These are phyloP conservation scores for Cryptococcus deneoformans DNA, from an alignment of 1,284 basidiomycete genomes.

Conservation along the genomic window DNA sequence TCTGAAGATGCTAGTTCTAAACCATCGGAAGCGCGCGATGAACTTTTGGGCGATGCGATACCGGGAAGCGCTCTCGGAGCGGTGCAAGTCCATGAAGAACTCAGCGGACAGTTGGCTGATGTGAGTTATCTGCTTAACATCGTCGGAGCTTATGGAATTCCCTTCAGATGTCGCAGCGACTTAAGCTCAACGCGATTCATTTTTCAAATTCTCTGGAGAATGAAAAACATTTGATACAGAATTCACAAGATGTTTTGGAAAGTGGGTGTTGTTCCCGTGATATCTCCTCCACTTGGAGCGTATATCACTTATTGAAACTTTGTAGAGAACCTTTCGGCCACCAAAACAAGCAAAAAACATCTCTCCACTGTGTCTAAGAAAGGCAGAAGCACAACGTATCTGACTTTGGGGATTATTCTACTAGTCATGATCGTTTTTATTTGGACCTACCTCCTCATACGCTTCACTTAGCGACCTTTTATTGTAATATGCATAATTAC, in stretches of 20 bases:
- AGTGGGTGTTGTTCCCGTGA: conserved; percentile 26
- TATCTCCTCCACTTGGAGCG: background rate
- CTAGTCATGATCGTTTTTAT: conserved; percentile 46
- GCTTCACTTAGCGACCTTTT: conserved; percentile 34
- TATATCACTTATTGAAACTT: background rate
- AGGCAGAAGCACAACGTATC: conserved; percentile 47
- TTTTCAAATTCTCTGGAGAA: conserved; percentile 48
- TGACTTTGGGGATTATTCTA: conserved; percentile 43
- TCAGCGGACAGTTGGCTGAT: conserved; percentile 48
- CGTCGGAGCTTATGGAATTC: conserved; percentile 3
- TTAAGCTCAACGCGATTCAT: conserved; percentile 49
- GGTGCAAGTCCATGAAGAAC: conserved; percentile 47
- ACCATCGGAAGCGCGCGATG: conserved; percentile 14
- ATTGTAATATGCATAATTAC: background rate
- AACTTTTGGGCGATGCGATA: conserved; percentile 22
- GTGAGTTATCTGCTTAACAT: conserved; percentile 22
- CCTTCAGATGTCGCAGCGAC: conserved; percentile 48
- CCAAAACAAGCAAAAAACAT: conserved; percentile 40
- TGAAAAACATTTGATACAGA: conserved; percentile 46
- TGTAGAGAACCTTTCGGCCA: conserved; percentile 43
- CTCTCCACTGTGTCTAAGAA: conserved; percentile 43
- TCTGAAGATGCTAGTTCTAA: background rate
- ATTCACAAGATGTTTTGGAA: conserved; percentile 43
- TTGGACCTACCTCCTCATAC: conserved; percentile 51
- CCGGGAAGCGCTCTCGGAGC: conserved; percentile 27